These are phyloP conservation scores for Kwoniella newhampshirensis DNA, from an alignment of 768 basidiomycete species.

Conservation along the genomic window DNA sequence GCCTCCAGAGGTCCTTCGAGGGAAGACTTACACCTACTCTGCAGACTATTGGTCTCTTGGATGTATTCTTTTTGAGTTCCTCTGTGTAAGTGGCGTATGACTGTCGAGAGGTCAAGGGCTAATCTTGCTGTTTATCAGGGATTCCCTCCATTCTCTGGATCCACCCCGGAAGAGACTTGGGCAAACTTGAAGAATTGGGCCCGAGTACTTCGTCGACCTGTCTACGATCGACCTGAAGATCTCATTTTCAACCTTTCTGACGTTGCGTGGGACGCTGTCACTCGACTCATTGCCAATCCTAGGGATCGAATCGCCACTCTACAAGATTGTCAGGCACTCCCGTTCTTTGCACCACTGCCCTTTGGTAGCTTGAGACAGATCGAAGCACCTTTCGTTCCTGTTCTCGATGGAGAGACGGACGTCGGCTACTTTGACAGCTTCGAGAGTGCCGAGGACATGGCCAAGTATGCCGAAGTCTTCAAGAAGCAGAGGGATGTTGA, in stretches of 20 bases:
- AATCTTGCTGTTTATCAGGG: conserved; percentile 55
- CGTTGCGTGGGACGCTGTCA: conserved; percentile 90
- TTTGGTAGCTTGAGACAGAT: conserved; percentile 78
- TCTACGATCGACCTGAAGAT: conserved; percentile 94
- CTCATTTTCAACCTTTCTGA: conserved; percentile 94
- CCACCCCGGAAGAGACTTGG: conserved; percentile 96
- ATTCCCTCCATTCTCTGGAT: conserved; percentile 96
- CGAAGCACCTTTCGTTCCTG: conserved; percentile 87
- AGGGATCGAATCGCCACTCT: conserved; percentile 75
- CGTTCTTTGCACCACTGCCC: conserved; percentile 74
- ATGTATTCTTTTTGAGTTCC: conserved; percentile 88
- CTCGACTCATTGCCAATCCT: conserved; percentile 80
- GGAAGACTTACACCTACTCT: conserved; percentile 89
- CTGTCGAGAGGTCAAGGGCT: background rate
- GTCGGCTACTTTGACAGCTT: conserved; percentile 61
- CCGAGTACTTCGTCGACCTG: conserved; percentile 82
- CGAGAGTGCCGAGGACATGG: conserved; percentile 86
- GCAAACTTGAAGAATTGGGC: conserved; percentile 98
- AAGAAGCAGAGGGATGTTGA: conserved; percentile 97
- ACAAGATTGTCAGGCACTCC: conserved; percentile 68
- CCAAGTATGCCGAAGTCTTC: conserved; percentile 95
- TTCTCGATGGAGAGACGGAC: conserved; percentile 89
- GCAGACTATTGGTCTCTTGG: conserved; percentile 99
- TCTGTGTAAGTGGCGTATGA: conserved; percentile 32
- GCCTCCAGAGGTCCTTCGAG: conserved; percentile 80